Conservation (phyloP, 768 basidiomycete species). For the Termitomyces titanicus region DNA sequence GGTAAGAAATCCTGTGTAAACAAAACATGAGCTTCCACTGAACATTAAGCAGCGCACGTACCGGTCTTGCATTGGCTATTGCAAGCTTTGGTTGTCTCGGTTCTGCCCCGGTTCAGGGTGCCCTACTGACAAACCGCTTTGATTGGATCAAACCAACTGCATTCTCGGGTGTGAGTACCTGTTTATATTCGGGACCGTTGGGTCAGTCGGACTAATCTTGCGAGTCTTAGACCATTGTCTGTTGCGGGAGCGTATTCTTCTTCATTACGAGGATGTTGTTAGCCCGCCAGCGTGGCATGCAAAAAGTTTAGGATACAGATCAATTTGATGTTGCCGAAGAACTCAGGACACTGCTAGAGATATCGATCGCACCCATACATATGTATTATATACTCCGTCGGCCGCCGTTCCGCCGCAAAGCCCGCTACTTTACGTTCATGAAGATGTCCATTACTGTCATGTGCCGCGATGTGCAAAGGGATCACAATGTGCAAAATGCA, state of each 20-base stretch:
- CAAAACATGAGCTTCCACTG: background rate
- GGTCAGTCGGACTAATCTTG: background rate
- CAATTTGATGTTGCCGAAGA: background rate
- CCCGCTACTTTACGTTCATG: too few species aligned
- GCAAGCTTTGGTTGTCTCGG: conserved; percentile 30
- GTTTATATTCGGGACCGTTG: background rate
- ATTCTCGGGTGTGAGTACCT: conserved; percentile 29
- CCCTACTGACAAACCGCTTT: conserved; percentile 26
- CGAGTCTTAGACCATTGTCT: conserved; percentile 4
- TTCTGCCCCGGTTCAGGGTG: conserved; percentile 32
- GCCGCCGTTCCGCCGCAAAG: too few species aligned
- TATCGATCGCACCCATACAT: background rate
- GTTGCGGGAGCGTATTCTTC: conserved; percentile 2
- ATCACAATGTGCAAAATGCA: too few species aligned
- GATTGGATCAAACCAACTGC: conserved; percentile 30
- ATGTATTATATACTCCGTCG: too few species aligned
- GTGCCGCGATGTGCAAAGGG: too few species aligned
- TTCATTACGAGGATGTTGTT: conserved; percentile 3
- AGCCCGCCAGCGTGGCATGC: background rate
- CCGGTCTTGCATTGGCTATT: conserved; percentile 31
- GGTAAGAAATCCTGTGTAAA: conserved; percentile 21
- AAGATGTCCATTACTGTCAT: too few species aligned
- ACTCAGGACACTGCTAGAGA: background rate
- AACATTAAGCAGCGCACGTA: conserved; percentile 26
- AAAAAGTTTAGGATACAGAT: conserved; percentile 1